Evolutionary conservation across 495 filamentous ascomycete species (phyloP).

Genomic region (Parachaetomium inaequale): DNA sequence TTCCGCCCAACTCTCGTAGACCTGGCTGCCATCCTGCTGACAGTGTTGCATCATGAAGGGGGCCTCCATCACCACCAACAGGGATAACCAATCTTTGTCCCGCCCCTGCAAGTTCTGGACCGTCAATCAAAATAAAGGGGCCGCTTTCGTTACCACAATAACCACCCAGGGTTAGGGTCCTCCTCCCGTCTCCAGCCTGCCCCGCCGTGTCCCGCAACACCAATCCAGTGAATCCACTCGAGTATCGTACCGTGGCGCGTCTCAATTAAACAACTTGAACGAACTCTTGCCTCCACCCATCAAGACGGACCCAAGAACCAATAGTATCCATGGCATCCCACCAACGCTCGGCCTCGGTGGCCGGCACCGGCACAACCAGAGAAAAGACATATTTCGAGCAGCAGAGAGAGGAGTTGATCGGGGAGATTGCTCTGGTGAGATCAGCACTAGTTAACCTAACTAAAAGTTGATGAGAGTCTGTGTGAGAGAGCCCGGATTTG

Average conservation of each 20-base stretch:
- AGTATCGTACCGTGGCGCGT: neutral
- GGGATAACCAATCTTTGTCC: too few species aligned
- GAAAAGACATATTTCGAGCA: conserved; percentile 66
- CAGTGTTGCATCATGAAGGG: too few species aligned
- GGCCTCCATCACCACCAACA: too few species aligned
- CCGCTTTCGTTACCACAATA: conserved; percentile 33
- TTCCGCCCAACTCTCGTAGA: too few species aligned
- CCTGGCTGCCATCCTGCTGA: too few species aligned
- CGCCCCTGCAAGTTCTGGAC: too few species aligned
- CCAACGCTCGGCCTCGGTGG: conserved; percentile 34
- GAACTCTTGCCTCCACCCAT: neutral
- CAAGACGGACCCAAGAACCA: neutral
- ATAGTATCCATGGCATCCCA: conserved; percentile 32
- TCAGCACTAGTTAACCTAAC: neutral
- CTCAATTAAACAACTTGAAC: neutral
- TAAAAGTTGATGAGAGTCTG: neutral
- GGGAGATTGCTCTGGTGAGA: conserved; percentile 73
- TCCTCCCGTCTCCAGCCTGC: too few species aligned
- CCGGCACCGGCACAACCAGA: conserved; percentile 27
- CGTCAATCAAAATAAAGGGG: too few species aligned
- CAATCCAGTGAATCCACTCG: neutral
- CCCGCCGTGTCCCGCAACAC: too few species aligned
- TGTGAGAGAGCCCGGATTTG: neutral
- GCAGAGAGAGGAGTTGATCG: conserved; percentile 72
- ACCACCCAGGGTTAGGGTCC: neutral